Percentiles rank a stretch among this genome's conserved stretches.
Evolutionary conservation across 2,329 filamentous ascomycete species (phyloP).

Genomic region (Metarhizium anisopliae): DNA sequence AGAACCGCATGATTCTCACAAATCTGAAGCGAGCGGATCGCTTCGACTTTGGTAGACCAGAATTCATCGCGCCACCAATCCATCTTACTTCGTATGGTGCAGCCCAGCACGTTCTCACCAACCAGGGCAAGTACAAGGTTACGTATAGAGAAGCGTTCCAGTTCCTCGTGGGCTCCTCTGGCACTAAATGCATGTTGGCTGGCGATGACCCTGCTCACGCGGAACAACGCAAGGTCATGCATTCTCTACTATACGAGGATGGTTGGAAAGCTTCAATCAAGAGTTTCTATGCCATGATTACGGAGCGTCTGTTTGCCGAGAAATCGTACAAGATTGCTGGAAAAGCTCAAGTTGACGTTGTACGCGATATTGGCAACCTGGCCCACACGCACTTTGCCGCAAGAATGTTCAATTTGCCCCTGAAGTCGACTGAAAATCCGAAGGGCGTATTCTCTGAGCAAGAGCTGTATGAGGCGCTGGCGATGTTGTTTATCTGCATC

Average conservation of each 20-base stretch:
- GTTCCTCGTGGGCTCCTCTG: slow-evolving; percentile 49
- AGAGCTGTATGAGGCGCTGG: slow-evolving; percentile 52
- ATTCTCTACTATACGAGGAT: slow-evolving; percentile 49
- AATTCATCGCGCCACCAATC: slow-evolving; percentile 37
- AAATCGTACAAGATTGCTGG: slow-evolving; percentile 54
- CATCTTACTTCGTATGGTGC: slow-evolving; percentile 52
- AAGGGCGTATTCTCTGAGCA: slow-evolving; percentile 48
- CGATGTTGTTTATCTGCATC: slow-evolving; percentile 55
- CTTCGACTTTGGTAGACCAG: slow-evolving; percentile 61
- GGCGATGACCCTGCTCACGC: slow-evolving; percentile 39
- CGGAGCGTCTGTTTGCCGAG: slow-evolving; percentile 49
- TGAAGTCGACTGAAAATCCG: slow-evolving; percentile 53
- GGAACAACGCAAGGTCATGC: slow-evolving; percentile 43
- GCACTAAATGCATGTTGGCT: slow-evolving; percentile 47
- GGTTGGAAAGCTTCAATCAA: slow-evolving; percentile 56
- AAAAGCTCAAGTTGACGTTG: slow-evolving; percentile 56
- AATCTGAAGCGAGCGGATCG: slow-evolving; percentile 56
- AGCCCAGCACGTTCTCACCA: slow-evolving; percentile 52
- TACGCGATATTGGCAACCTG: slow-evolving; percentile 61
- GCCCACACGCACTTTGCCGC: slow-evolving; percentile 56
- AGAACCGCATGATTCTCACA: slow-evolving; percentile 63
- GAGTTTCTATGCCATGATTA: slow-evolving; percentile 57
- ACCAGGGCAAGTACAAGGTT: slow-evolving; percentile 52
- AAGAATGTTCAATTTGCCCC: slow-evolving; percentile 53
- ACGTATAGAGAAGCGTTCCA: slow-evolving; percentile 55